Evolutionary conservation across 1,284 basidiomycete species (phyloP).

Genomic region (Phylloporus sp.): DNA sequence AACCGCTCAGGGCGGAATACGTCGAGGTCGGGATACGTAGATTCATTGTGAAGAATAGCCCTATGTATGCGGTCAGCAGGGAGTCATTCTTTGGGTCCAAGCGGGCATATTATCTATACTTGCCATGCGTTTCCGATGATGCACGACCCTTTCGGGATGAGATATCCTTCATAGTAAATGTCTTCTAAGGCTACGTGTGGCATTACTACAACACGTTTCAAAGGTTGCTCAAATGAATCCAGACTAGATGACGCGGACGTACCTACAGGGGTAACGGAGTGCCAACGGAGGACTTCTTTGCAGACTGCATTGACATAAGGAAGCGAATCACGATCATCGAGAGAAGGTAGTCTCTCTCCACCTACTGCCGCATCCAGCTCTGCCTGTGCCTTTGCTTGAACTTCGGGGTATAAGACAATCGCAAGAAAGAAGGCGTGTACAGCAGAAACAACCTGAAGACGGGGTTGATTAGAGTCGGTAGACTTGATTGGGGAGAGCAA

Average conservation of each 20-base stretch:
- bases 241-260: too few relatives aligned
- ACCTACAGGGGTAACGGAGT: slow-evolving; percentile 22
- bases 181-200: slow-evolving; percentile 44
- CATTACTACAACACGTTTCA: too few relatives aligned
- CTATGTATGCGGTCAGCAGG: too few relatives aligned
- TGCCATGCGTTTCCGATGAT: slow-evolving; percentile 32
- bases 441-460: slow-evolving; percentile 40
- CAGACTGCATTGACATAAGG: slow-evolving; percentile 31
- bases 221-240: too few relatives aligned
- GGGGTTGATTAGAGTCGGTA: not conserved
- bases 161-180: slow-evolving; percentile 37
- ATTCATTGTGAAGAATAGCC: slow-evolving; percentile 14
- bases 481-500: not conserved
- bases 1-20: slow-evolving; percentile 32
- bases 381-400: slow-evolving; percentile 26
- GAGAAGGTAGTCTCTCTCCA: slow-evolving; percentile 20
- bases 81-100: too few relatives aligned
- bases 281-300: slow-evolving; percentile 32
- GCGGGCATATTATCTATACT: not conserved
- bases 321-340: slow-evolving; percentile 24
- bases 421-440: slow-evolving; percentile 36
- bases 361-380: slow-evolving; percentile 31
- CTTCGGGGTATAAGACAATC: slow-evolving; percentile 29
- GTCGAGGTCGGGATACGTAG: slow-evolving; percentile 24
- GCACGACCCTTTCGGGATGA: slow-evolving; percentile 45